Conservation (phyloP, 495 filamentous ascomycete species). For the Pseudotulostoma volvatum region DNA sequence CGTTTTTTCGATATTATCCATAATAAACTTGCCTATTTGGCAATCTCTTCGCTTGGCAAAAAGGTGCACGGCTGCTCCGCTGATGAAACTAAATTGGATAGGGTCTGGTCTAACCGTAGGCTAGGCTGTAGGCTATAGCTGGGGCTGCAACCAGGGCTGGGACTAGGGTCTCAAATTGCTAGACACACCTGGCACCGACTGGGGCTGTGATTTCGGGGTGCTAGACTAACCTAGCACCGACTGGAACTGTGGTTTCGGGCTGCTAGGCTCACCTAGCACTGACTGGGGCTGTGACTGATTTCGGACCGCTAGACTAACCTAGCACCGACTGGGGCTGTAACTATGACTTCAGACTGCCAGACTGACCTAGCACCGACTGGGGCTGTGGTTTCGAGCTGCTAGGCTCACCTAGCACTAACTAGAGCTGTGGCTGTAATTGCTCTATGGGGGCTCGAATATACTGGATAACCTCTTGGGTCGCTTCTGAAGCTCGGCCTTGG, state of each 20-base stretch:
- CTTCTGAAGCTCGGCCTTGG: background rate
- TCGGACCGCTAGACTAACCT: background rate
- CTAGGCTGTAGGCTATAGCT: background rate
- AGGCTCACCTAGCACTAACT: background rate
- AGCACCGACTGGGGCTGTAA: background rate
- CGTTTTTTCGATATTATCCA: background rate
- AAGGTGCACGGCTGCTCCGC: background rate
- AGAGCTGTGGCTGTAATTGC: too few relatives aligned
- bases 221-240: background rate
- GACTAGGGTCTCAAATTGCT: background rate
- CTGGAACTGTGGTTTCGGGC: background rate
- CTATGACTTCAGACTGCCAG: background rate
- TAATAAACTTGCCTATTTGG: background rate
- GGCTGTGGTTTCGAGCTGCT: background rate
- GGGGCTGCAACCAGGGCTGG: background rate
- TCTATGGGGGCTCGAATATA: background rate
- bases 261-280: background rate
- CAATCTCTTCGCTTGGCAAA: background rate
- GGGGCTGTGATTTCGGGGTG: background rate
- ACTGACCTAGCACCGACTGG: too few relatives aligned
- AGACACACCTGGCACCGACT: background rate
- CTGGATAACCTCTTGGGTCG: background rate
- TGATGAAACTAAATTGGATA: background rate
- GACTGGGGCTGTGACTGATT: background rate
- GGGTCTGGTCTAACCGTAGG: background rate